Conservation (phyloP, 1,284 basidiomycete species). For the Serendipita sp. region DNA sequence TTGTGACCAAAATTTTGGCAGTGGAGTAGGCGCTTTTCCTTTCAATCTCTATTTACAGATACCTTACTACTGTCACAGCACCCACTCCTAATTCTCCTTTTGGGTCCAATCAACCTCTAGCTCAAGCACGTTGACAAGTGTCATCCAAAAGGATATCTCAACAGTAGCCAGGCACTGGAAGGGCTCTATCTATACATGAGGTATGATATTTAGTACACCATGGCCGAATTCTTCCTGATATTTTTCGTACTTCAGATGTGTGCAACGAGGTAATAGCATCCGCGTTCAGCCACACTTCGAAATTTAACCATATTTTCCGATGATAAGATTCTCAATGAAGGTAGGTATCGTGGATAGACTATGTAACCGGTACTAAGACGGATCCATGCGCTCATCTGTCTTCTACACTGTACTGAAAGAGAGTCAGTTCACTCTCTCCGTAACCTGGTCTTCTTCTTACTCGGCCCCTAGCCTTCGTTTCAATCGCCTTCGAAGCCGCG, state of each 20-base stretch:
- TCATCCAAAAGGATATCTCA: constrained; percentile 30
- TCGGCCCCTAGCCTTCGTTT: constrained; percentile 11
- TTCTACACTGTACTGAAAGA: constrained; percentile 21
- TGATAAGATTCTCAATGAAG: not conserved
- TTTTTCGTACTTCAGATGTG: not conserved
- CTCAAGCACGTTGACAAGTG: constrained; percentile 14
- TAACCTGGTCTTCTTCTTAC: not conserved
- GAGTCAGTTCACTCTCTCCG: not conserved
- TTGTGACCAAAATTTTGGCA: not conserved
- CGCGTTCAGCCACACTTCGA: not conserved
- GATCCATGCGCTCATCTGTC: constrained; percentile 27
- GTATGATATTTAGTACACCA: not conserved
- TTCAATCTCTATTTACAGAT: not conserved
- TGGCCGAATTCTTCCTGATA: too few relatives aligned
- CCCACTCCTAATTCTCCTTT: not conserved
- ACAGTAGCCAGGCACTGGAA: constrained; percentile 27
- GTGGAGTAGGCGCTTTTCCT: not conserved
- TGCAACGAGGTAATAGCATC: not conserved
- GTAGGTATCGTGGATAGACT: not conserved
- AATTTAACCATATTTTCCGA: not conserved
- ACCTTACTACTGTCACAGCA: not conserved
- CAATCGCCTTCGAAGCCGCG: constrained; percentile 17
- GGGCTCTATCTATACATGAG: constrained; percentile 30
- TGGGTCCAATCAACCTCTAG: not conserved
- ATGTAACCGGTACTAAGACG: constrained; percentile 17